Base-by-base conservation (phyloP, 2,329 filamentous ascomycete species). In the Raffaelea albimanens region DNA sequence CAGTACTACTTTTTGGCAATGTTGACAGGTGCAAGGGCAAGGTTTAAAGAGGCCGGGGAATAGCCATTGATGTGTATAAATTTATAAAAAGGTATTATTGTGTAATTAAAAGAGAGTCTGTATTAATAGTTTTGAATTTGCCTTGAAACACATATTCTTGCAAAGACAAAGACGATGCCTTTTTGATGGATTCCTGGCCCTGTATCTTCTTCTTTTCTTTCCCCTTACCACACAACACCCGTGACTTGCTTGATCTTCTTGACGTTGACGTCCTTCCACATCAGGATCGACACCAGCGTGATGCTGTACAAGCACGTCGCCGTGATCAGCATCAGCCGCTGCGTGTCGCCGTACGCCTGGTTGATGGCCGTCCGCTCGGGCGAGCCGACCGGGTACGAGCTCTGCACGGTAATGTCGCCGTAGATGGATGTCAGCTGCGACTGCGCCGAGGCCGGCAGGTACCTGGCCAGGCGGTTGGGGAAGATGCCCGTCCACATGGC, bases 401-500 rank as follows among this genome's bases (percentile, higher is more conserved):
- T 58, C 48, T 83, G 80, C 2, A 65, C 66, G 0, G 60, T 60
- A 40, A 82, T 55, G 51, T 68, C 67, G 31, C 71, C 68, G 52
- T 81, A 83, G 43, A 83, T 77, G 23, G 57, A 56, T 2, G 71
- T 55, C 31, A 53, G 56, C 52, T 62, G 60, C 3, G 58, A 56
- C 34, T 38, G 34, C 34, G 34, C 8, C 13, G 60, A 59, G 8
- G 64, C 53, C 13, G 78, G 77, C 1, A 82, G 64, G 51, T 76
- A 73, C 34, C 61, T 52, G 33, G 60, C 58, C 7, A 82, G 66
- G 36, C 70, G 72, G 22, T 59, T 59, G 4, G 75, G 73, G 54
- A 83, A 73, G 10, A 73, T 65, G 53, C 71, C 68, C 1, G 73
- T 76, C 78, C 79, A 84, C 54, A 84, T 74, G 7, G 77, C 78